Evolutionary conservation across 441 rosid species (phyloP).

Genomic region (Syzygium syzygioides): DNA sequence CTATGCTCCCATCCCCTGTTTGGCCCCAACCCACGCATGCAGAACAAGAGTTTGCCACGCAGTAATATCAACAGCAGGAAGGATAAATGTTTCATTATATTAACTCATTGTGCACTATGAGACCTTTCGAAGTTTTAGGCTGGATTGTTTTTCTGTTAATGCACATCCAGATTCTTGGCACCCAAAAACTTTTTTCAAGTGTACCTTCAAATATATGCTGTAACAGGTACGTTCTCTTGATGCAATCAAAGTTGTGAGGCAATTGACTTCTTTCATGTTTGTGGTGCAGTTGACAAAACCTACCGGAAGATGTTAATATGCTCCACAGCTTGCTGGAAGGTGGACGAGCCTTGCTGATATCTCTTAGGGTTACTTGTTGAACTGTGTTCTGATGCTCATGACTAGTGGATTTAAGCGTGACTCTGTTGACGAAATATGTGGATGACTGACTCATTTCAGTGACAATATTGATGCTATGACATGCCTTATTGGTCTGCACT

Average conservation of each 20-base stretch:
- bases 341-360: not conserved
- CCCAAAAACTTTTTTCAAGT: not conserved
- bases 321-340: not conserved
- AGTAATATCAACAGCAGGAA: not conserved
- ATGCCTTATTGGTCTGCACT: not conserved
- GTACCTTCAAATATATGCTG: not conserved
- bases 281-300: not conserved
- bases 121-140: not conserved
- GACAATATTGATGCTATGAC: not conserved
- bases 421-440: not conserved
- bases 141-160: not conserved
- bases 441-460: not conserved
- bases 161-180: not conserved
- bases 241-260: not conserved
- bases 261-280: not conserved
- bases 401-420: not conserved
- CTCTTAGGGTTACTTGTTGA: not conserved
- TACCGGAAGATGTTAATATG: not conserved
- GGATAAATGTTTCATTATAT: not conserved
- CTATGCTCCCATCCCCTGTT: not conserved
- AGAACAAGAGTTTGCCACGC: not conserved
- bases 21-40: not conserved
- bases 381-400: not conserved
- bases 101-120: not conserved
- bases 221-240: not conserved